Percentiles rank a stretch among this genome's conserved stretches.
Evolutionary conservation across 345 rosid species (phyloP).

Genomic region (Boechera retrofracta): DNA sequence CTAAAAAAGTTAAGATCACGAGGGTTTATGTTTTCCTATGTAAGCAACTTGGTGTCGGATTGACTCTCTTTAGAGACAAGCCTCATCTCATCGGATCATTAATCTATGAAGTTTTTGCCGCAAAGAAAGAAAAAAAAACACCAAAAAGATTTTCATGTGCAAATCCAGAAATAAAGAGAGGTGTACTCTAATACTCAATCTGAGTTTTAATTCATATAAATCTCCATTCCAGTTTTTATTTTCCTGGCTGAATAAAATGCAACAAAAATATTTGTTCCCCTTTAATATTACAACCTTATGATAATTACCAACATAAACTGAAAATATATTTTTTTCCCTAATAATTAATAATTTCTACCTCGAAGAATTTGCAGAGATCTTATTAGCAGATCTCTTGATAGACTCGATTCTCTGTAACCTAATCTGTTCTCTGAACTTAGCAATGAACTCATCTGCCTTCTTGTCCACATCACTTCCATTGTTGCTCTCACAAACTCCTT

Average conservation of each 20-base stretch:
- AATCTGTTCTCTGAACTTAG: constrained; percentile 98
- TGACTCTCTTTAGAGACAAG: background rate
- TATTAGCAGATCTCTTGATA: constrained; percentile 69
- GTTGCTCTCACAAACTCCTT: constrained; percentile 43
- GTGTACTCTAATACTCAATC: background rate
- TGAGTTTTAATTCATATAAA: constrained; percentile 20
- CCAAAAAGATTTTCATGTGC: background rate
- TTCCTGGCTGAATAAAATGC: background rate
- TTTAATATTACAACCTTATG: constrained; percentile 21
- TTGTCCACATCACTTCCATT: constrained; percentile 84
- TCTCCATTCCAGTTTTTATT: background rate
- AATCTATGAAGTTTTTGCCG: background rate
- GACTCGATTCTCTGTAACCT: constrained; percentile 94
- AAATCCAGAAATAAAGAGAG: constrained; percentile 7
- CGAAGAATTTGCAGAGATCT: constrained; percentile 36
- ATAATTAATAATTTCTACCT: constrained; percentile 22
- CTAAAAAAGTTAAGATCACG: background rate
- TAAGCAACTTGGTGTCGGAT: background rate
- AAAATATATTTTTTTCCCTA: background rate
- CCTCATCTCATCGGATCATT: background rate
- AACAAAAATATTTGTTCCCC: constrained; percentile 5
- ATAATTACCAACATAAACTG: constrained; percentile 15
- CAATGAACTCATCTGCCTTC: constrained; percentile 97
- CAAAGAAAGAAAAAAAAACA: background rate
- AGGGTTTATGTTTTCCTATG: background rate